These are phyloP conservation scores for Malassezia yamatoensis DNA, from an alignment of 1,284 basidiomycete genomes.

Conservation along the genomic window DNA sequence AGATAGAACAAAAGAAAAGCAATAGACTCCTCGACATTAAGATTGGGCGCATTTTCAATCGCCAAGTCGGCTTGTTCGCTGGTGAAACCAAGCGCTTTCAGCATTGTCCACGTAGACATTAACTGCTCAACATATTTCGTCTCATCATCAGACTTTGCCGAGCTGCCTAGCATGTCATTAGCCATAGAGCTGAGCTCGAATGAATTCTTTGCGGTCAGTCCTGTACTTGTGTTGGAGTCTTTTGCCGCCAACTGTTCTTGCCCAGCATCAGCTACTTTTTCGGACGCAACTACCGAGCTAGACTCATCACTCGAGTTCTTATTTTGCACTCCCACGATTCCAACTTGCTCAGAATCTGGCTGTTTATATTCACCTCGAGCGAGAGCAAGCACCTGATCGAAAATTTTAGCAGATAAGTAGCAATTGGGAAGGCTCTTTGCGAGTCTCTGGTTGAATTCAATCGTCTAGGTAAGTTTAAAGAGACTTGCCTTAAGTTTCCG, in stretches of 20 bases:
- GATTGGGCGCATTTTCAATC: slow-evolving; percentile 55
- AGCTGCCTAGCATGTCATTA: neutral
- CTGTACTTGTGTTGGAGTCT: neutral
- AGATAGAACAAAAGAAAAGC: slow-evolving; percentile 44
- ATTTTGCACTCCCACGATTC: neutral
- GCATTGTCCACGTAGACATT: slow-evolving; percentile 67
- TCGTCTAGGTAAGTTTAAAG: slow-evolving; percentile 24
- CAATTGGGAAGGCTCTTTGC: slow-evolving; percentile 57
- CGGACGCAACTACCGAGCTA: too few relatives aligned
- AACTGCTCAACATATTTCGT: slow-evolving; percentile 55
- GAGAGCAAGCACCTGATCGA: neutral
- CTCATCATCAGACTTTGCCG: slow-evolving; percentile 1
- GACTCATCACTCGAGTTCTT: neutral
- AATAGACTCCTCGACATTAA: slow-evolving; percentile 79
- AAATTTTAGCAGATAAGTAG: neutral
- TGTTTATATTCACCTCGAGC: neutral
- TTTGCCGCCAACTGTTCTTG: too few relatives aligned
- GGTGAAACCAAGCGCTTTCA: slow-evolving; percentile 73
- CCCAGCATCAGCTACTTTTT: too few relatives aligned
- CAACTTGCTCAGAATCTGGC: neutral
- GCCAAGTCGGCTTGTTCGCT: slow-evolving; percentile 63
- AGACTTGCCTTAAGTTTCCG: slow-evolving; percentile 56
- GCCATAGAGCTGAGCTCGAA: neutral
- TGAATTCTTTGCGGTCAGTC: neutral
- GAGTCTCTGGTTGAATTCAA: slow-evolving; percentile 72